Evolutionary conservation across 2,329 filamentous ascomycete species (phyloP).

Genomic region (Botrytis squamosa): DNA sequence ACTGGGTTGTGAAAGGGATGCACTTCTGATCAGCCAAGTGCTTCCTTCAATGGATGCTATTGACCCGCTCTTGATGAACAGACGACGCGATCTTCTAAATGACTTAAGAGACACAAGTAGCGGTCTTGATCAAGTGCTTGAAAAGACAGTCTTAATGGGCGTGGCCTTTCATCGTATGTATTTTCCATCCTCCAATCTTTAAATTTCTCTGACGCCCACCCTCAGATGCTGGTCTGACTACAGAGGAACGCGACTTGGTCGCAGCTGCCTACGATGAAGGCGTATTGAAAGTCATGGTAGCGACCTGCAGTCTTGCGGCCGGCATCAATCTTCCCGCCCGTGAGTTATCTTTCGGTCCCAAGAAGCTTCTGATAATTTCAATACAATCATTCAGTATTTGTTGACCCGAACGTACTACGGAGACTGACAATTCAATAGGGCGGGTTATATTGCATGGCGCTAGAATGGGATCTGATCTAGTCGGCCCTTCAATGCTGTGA

Average conservation of each 20-base stretch:
- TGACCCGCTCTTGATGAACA: slow-evolving; percentile 51
- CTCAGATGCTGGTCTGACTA: slow-evolving; percentile 63
- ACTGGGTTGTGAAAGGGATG: slow-evolving; percentile 64
- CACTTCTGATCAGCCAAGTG: slow-evolving; percentile 64
- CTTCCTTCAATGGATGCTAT: slow-evolving; percentile 52
- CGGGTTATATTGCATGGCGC: slow-evolving; percentile 74
- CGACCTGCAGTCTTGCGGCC: slow-evolving; percentile 77
- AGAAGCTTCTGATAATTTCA: neutral
- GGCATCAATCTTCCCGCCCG: slow-evolving; percentile 76
- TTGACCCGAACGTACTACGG: neutral
- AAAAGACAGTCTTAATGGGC: slow-evolving; percentile 62
- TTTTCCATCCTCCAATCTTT: slow-evolving; percentile 23
- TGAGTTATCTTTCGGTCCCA: neutral
- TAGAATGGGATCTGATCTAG: slow-evolving; percentile 71
- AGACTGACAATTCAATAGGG: neutral
- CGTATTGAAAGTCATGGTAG: slow-evolving; percentile 67
- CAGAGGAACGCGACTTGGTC: slow-evolving; percentile 71
- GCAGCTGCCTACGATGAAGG: slow-evolving; percentile 69
- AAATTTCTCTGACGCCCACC: neutral
- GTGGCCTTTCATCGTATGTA: slow-evolving; percentile 71
- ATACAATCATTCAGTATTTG: neutral
- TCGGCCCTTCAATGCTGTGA: slow-evolving; percentile 73
- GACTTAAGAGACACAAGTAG: slow-evolving; percentile 65
- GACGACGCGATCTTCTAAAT: slow-evolving; percentile 61
- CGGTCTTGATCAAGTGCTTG: slow-evolving; percentile 64